phyloP scores from a whole-genome alignment of 306 rosid genomes.

The Vigna unguiculata region DNA sequence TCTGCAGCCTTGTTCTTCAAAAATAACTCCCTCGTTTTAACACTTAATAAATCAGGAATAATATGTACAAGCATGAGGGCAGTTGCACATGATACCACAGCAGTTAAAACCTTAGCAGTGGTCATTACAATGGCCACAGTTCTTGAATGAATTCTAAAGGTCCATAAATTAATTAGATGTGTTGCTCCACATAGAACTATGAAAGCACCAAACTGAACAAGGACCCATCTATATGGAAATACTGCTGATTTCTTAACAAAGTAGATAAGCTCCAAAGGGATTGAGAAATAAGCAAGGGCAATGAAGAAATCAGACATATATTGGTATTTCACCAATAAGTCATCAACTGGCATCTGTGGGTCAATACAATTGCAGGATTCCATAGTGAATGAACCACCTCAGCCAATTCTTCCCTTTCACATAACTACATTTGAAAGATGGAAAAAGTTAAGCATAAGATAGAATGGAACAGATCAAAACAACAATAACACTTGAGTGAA shows the following conservation, averaged over 20 bases:
- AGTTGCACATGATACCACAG: slow-evolving; percentile 80
- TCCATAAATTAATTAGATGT: slow-evolving; percentile 79
- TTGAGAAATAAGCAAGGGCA: slow-evolving; percentile 81
- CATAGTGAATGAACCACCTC: slow-evolving; percentile 58
- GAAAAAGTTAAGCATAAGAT: slow-evolving; percentile 24
- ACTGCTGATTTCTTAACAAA: slow-evolving; percentile 84
- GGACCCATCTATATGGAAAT: slow-evolving; percentile 86
- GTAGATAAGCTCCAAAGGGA: slow-evolving; percentile 81
- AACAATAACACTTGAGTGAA: neutral
- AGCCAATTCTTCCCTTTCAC: slow-evolving; percentile 43
- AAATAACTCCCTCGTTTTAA: slow-evolving; percentile 73
- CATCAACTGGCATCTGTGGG: slow-evolving; percentile 75
- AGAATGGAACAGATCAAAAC: slow-evolving; percentile 29
- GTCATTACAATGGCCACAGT: slow-evolving; percentile 80
- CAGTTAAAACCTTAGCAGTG: slow-evolving; percentile 75
- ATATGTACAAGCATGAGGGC: slow-evolving; percentile 87
- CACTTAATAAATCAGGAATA: slow-evolving; percentile 83
- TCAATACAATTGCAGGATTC: slow-evolving; percentile 77
- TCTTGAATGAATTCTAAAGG: slow-evolving; percentile 65
- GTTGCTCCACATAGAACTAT: slow-evolving; percentile 89
- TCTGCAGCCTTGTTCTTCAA: slow-evolving; percentile 85
- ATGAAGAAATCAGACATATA: slow-evolving; percentile 81
- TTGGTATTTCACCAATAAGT: slow-evolving; percentile 76
- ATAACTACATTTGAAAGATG: slow-evolving; percentile 49
- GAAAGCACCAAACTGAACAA: slow-evolving; percentile 89